Conservation (phyloP, 176 grass and related monocot genomes). For the Chloris gayana region DNA sequence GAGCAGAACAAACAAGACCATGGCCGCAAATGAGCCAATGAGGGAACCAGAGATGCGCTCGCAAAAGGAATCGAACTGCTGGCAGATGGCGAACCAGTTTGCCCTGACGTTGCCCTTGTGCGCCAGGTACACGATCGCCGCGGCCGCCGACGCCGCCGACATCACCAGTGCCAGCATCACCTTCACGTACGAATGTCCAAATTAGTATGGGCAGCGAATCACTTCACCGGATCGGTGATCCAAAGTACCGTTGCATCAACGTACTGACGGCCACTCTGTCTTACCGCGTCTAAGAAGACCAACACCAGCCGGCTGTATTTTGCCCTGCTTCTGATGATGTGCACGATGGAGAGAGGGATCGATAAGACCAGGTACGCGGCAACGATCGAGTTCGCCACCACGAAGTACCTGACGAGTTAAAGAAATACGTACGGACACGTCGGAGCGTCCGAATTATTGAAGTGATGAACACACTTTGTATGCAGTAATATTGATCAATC, state of each 20-base stretch:
- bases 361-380: slow-evolving; percentile 57
- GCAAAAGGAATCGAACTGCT: slow-evolving; percentile 57
- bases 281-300: slow-evolving; percentile 52
- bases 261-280: not conserved
- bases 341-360: slow-evolving; percentile 49
- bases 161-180: slow-evolving; percentile 61
- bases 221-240: not conserved
- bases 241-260: not conserved
- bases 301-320: slow-evolving; percentile 41
- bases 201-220: not conserved
- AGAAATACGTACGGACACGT: no score
- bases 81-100: slow-evolving; percentile 66
- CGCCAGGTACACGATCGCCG: slow-evolving; percentile 58
- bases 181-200: slow-evolving; percentile 15
- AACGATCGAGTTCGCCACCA: slow-evolving; percentile 56
- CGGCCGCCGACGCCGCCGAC: slow-evolving; percentile 40
- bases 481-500: no score
- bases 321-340: slow-evolving; percentile 49
- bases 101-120: slow-evolving; percentile 57
- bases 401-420: slow-evolving; percentile 49
- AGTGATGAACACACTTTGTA: not conserved
- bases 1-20: slow-evolving; percentile 42
- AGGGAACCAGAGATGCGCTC: slow-evolving; percentile 53
- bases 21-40: slow-evolving; percentile 53
- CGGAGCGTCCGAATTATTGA: no score